phyloP scores from a whole-genome alignment of 441 rosid genomes.

The Syzygium malaccense region DNA sequence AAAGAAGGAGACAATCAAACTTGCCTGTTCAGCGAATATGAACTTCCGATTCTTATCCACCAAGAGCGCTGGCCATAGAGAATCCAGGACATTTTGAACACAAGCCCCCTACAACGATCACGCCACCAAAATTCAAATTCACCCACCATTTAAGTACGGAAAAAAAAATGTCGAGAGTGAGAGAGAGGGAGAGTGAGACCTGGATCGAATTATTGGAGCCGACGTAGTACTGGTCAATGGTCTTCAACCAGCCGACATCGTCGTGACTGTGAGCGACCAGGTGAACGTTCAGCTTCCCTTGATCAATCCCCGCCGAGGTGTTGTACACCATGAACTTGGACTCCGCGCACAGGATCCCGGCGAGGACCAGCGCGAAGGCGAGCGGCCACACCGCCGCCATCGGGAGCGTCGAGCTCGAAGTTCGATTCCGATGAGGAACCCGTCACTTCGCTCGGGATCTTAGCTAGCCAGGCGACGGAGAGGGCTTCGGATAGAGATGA shows the following conservation, averaged over 20 bases:
- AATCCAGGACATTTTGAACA: constrained; percentile 92
- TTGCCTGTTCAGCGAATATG: constrained; percentile 80
- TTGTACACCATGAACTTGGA: constrained; percentile 73
- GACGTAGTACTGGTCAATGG: constrained; percentile 96
- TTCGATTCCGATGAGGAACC: not conserved
- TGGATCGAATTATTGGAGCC: constrained; percentile 99
- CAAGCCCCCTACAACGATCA: constrained; percentile 64
- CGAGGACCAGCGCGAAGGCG: constrained; percentile 3
- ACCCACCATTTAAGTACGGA: not conserved
- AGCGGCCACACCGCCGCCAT: not conserved
- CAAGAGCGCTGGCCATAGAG: constrained; percentile 69
- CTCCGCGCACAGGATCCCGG: constrained; percentile 33
- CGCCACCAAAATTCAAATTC: constrained; percentile 1
- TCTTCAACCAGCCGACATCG: constrained; percentile 98
- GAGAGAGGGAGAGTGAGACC: constrained; percentile 24
- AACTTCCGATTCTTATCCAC: constrained; percentile 95
- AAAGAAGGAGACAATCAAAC: not conserved
- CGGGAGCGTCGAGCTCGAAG: not conserved
- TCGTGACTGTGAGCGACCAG: constrained; percentile 95
- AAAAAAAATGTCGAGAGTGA: not conserved
- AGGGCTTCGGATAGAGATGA: not conserved
- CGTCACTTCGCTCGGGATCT: not conserved
- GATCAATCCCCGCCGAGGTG: constrained; percentile 73
- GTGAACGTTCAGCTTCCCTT: constrained; percentile 89
- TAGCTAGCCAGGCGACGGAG: not conserved